Percentiles rank a stretch among this genome's conserved stretches.
Conservation (phyloP, 441 rosid genomes). For the Jatropha podagrica region DNA sequence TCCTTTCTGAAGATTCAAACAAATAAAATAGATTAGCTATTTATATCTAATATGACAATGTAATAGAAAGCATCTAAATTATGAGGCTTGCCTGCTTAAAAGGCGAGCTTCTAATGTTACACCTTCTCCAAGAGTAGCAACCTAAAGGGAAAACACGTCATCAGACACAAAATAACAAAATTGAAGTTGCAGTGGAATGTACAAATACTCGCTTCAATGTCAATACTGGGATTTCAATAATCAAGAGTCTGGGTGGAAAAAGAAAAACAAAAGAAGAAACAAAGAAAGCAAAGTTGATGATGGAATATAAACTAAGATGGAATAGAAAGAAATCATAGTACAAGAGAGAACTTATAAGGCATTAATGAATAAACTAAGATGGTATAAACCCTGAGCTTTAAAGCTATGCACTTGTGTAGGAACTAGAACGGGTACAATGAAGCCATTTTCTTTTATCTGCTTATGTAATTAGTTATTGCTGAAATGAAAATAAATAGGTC, state of each 20-base stretch:
- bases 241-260: slow-evolving; percentile 4
- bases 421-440: background rate
- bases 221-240: background rate
- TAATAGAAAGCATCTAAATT: slow-evolving; percentile 13
- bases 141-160: slow-evolving; percentile 35
- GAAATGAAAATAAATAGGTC: background rate
- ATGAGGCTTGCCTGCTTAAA: slow-evolving; percentile 66
- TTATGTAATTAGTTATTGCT: background rate
- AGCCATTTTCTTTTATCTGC: background rate
- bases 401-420: background rate
- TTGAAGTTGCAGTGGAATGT: background rate
- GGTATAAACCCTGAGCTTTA: background rate
- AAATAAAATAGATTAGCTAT: slow-evolving; percentile 26
- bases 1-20: slow-evolving; percentile 64
- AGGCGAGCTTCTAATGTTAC: slow-evolving; percentile 74
- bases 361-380: background rate
- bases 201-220: background rate
- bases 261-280: background rate
- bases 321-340: background rate
- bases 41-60: background rate
- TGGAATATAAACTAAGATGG: background rate
- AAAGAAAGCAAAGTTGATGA: background rate
- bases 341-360: background rate
- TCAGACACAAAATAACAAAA: slow-evolving; percentile 12
- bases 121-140: slow-evolving; percentile 81